Conservation (phyloP, 768 basidiomycete species). For the Artomyces pyxidatus region DNA sequence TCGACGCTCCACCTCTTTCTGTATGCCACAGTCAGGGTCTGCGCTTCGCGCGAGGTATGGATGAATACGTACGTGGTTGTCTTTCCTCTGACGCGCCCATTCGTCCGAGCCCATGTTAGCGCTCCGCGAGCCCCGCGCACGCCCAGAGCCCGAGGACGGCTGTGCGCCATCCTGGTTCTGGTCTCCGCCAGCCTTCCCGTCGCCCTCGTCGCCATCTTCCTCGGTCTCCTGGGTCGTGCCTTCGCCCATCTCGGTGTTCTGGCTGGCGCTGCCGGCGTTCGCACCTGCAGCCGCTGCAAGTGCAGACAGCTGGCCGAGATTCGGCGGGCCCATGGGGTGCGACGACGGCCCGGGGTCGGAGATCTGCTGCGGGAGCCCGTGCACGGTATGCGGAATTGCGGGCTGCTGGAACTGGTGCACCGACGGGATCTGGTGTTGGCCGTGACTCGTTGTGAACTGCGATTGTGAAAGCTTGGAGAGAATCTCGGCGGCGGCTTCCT, state of each 20-base stretch:
- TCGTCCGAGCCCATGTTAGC: conserved; percentile 67
- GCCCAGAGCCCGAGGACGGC: conserved; percentile 19
- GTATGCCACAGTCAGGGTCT: conserved; percentile 11
- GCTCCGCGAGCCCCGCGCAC: conserved; percentile 40
- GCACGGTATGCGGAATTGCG: conserved; percentile 10
- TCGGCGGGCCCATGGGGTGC: conserved; percentile 61
- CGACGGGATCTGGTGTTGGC: conserved; percentile 3
- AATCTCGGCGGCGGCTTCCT: conserved; percentile 23
- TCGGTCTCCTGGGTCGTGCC: not conserved
- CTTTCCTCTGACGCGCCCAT: conserved; percentile 74
- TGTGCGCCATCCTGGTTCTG: conserved; percentile 4
- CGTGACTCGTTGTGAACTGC: too few species aligned
- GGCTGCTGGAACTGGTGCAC: conserved; percentile 1
- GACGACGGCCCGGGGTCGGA: conserved; percentile 68
- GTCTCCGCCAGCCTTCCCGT: not conserved
- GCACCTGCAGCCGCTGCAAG: conserved; percentile 16
- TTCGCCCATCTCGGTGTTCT: conserved; percentile 16
- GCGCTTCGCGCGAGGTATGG: not conserved
- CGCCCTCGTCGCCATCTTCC: conserved; percentile 1
- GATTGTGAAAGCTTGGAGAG: conserved; percentile 23
- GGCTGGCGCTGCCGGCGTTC: not conserved
- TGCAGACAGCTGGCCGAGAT: conserved; percentile 49
- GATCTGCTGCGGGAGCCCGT: conserved; percentile 28
- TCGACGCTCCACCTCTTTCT: conserved; percentile 98
- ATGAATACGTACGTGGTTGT: conserved; percentile 57